Evolutionary conservation across 805 yeast genomes (phyloP), one percentile per base, ranked within the genome.

Genomic region (Teunomyces kruisii): DNA sequence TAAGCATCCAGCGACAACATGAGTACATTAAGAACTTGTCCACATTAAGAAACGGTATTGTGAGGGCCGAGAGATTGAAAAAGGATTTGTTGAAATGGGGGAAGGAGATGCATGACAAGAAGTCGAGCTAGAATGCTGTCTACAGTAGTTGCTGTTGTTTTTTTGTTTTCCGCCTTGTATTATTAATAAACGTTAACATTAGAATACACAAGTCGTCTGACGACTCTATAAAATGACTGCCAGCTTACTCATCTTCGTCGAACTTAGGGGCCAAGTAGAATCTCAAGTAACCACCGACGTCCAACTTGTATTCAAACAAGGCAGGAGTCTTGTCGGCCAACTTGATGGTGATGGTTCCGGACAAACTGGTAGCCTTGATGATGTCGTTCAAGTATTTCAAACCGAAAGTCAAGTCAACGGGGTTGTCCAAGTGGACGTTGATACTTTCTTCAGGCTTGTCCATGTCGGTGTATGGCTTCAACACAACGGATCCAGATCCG

Each of bases 221-320:
- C 22, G 40, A 37, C 31, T 37, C 40, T 37, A 37, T 37, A 37
- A 26, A 37, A n/a, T 19, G 28, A 26, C 28, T 26, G 28, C 12
- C 28, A 26, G 28, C 28, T 35, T 35, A 35, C 26, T 35, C 38
- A 24, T 35, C 96, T 52, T 91, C 98, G 54, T 87, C 96, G 65
- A 94, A 89, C 78, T 94, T 92, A 48, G 99, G 99, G 57, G 99
- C 99, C 67, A 94, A 79, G 80, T 88, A 94, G 80, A 87, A 94
- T 66, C 96, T 85, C 66, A 94, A 76, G 70, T 88, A 88, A 44
- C 99, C 99, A 67, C 92, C 86, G 27, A 67, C 75, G 51, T 89
- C 84, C 62, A 94, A 76, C 68, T 85, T 86, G 73, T 85, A 94
- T 72, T 92, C 97, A 62, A 94, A 89, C 65, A 90, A 74, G 33